Evolutionary conservation across 139 green algal species (phyloP).

Genomic region (Chlorella sp.): DNA sequence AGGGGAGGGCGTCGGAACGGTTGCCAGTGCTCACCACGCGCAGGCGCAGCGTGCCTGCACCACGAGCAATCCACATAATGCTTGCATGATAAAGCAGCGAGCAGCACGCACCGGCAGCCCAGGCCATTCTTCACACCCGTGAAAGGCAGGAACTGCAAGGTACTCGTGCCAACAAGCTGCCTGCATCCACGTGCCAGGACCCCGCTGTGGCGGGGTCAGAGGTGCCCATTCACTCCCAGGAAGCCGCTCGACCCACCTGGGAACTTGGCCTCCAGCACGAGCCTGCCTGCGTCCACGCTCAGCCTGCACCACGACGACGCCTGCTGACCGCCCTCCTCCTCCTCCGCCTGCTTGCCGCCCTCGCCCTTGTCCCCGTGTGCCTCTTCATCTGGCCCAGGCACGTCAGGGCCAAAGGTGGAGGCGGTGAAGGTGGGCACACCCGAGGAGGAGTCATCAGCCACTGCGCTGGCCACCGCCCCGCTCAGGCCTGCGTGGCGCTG

Average conservation of each 20-base stretch:
- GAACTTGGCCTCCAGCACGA: not conserved
- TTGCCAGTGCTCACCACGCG: not conserved
- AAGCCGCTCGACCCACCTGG: too few species aligned
- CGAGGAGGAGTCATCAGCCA: not conserved
- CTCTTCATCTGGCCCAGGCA: not conserved
- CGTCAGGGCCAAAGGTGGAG: not conserved
- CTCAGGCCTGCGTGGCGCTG: not conserved
- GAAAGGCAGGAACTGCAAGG: not conserved
- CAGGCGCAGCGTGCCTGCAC: not conserved
- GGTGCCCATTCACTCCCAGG: not conserved
- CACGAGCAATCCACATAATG: too few species aligned
- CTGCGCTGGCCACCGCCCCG: not conserved
- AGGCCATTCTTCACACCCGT: too few species aligned
- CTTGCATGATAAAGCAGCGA: too few species aligned
- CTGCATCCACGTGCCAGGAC: not conserved
- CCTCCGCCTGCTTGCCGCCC: not conserved
- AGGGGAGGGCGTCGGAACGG: not conserved
- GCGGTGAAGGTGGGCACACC: not conserved
- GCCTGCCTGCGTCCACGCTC: not conserved
- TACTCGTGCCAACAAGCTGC: not conserved
- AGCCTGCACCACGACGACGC: not conserved
- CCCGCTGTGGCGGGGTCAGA: not conserved
- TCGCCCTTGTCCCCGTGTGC: not conserved
- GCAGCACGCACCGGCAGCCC: too few species aligned
- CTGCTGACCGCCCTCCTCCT: too few species aligned